A percentile compares a stretch with the other conserved stretches of the same genome.
Evolutionary conservation across 805 yeast genomes (phyloP).

Genomic region (Candida jianshihensis): DNA sequence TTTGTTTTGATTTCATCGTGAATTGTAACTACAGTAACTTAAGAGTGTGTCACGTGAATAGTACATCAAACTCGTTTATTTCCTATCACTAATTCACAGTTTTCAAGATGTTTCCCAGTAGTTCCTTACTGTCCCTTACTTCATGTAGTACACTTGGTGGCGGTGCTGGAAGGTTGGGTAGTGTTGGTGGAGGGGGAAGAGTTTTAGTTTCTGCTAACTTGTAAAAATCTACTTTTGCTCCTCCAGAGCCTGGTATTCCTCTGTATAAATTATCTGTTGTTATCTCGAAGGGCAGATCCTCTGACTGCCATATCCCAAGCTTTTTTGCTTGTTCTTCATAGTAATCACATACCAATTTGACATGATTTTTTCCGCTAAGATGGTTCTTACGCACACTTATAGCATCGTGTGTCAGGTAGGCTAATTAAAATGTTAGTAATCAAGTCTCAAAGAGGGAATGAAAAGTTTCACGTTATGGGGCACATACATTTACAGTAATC

Average conservation of each 20-base stretch:
- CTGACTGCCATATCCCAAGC: slow-evolving; percentile 25
- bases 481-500: slow-evolving; percentile 64
- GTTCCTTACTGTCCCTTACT: slow-evolving; percentile 5
- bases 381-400: slow-evolving; percentile 79
- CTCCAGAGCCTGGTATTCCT: slow-evolving; percentile 28
- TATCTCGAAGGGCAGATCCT: slow-evolving; percentile 18
- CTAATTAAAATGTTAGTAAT: slow-evolving; percentile 16
- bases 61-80: no score
- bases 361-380: slow-evolving; percentile 69
- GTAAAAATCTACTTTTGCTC: slow-evolving; percentile 9
- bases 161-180: slow-evolving; percentile 17
- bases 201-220: slow-evolving; percentile 12
- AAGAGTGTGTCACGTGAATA: background rate
- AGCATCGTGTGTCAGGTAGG: slow-evolving; percentile 84
- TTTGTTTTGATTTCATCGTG: slow-evolving; percentile 1
- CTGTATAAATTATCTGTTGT: slow-evolving; percentile 12
- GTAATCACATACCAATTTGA: slow-evolving; percentile 64
- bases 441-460: background rate
- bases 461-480: background rate
- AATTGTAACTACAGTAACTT: background rate
- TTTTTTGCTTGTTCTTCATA: slow-evolving; percentile 43
- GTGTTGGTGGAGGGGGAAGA: slow-evolving; percentile 21
- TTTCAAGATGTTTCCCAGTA: slow-evolving; percentile 16
- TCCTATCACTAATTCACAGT: slow-evolving; percentile 5
- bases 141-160: slow-evolving; percentile 19